Evolutionary conservation across 1,284 basidiomycete species (phyloP), one percentile per base, ranked within the genome.

Genomic region (Mycena citricolor): DNA sequence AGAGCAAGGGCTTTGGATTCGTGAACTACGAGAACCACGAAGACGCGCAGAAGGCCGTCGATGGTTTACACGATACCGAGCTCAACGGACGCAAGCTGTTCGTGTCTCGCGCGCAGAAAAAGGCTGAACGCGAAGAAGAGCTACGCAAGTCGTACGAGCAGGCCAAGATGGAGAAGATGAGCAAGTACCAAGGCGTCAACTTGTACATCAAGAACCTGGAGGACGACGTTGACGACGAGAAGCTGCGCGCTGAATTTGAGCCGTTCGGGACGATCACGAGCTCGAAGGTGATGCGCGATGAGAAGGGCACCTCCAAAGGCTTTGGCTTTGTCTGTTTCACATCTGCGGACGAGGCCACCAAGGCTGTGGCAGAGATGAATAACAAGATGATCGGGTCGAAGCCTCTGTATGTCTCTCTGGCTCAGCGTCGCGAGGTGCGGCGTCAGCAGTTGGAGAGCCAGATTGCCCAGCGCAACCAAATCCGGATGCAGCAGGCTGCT

Each of bases 261-360:
- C 86, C 93, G 21, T 99, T 93, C 67, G 97, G 97, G 51, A 82
- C 90, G 57, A 94, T 99, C 74, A 99, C 95, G 55, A 95, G 92
- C 64, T 95, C 90, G 80, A 98, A 97, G 79, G 90, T 99, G 68
- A 99, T 99, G 97, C 87, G 90, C 57, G 94, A 97, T 67, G 94
- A 97, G 58, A 92, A 91, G 72, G 83, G 79, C 51, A 81, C 76
- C 37, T 93, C 90, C 34, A 92, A 94, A 66, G 97, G 97, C 60
- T 99, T 99, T 63, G 97, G 97, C 59, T 99, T 99, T 66, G 97
- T 99, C 57, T 99, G 97, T 74, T 99, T 94, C 79, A 93, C 93
- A 32, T 88, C 93, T 48, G 94, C 97, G 42, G 97, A 99, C 59
- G 97, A 99, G 74, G 95, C 97, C 37, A 98, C 94, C 66, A 99